Percentiles rank a stretch among this genome's conserved stretches.
Conservation (phyloP, 2,329 filamentous ascomycete species). For the Phialophora tarda region DNA sequence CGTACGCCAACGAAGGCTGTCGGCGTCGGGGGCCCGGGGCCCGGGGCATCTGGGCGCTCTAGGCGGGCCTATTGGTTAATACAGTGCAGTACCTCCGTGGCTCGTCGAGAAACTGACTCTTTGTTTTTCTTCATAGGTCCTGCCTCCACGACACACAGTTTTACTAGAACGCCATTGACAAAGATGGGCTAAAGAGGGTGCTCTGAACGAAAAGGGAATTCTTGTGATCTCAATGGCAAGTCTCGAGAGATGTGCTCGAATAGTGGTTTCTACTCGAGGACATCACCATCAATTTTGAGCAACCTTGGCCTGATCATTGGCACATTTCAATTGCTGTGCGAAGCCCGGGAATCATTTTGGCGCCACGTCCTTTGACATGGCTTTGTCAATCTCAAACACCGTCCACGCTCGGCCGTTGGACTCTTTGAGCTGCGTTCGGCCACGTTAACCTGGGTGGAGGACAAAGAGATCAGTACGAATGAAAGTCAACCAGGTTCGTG, state of each 20-base stretch:
- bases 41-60: neutral
- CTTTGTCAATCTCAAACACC: neutral
- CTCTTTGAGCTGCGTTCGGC: neutral
- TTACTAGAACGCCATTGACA: neutral
- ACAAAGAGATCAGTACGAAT: constrained; percentile 17
- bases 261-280: neutral
- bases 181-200: neutral
- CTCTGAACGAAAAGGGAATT: neutral
- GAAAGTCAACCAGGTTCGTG: neutral
- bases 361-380: neutral
- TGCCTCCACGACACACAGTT: neutral
- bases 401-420: neutral
- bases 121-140: no score
- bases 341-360: neutral
- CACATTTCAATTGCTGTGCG: neutral
- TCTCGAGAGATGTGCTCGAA: neutral
- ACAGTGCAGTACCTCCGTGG: no score
- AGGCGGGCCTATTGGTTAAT: no score
- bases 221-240: neutral
- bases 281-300: neutral
- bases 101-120: no score
- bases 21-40: no score
- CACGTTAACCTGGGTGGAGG: neutral
- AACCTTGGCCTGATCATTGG: constrained; percentile 36
- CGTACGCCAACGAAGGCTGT: no score